phyloP scores from a whole-genome alignment of 2,329 filamentous ascomycete genomes.

The Beauveria australis region DNA sequence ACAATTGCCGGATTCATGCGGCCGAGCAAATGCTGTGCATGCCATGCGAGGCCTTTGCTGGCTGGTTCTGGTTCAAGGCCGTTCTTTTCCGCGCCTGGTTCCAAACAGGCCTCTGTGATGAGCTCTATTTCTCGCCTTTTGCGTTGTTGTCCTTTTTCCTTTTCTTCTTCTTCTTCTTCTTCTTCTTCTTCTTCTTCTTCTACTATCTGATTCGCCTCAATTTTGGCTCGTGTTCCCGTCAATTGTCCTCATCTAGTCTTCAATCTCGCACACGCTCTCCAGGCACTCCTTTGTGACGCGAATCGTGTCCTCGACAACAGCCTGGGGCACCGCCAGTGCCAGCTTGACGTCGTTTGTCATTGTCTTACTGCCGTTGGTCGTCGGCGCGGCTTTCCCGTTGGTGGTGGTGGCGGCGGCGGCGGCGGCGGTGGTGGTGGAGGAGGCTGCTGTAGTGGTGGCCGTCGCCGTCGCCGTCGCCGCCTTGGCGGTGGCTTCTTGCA shows the following conservation, averaged over 20 bases:
- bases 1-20: neutral
- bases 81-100: neutral
- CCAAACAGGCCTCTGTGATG: too few species aligned
- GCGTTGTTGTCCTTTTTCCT: neutral
- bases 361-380: constrained; percentile 16
- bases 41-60: too few species aligned
- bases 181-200: too few species aligned
- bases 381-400: constrained; percentile 17
- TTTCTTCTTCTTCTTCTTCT: neutral
- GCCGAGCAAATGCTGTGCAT: neutral
- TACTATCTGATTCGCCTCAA: too few species aligned
- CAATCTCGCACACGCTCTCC: constrained; percentile 38
- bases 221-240: neutral
- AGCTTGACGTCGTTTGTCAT: constrained; percentile 18
- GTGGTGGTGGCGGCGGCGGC: constrained; percentile 14
- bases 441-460: neutral
- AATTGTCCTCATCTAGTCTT: constrained; percentile 17
- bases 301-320: constrained; percentile 55
- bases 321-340: constrained; percentile 48
- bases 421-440: constrained; percentile 23
- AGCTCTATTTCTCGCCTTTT: too few species aligned
- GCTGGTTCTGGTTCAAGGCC: neutral
- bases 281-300: constrained; percentile 50
- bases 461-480: neutral
- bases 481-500: constrained; percentile 39